These are phyloP conservation scores for Colletotrichum tamarilloi DNA, from an alignment of 2,329 filamentous ascomycete species.

Conservation along the genomic window DNA sequence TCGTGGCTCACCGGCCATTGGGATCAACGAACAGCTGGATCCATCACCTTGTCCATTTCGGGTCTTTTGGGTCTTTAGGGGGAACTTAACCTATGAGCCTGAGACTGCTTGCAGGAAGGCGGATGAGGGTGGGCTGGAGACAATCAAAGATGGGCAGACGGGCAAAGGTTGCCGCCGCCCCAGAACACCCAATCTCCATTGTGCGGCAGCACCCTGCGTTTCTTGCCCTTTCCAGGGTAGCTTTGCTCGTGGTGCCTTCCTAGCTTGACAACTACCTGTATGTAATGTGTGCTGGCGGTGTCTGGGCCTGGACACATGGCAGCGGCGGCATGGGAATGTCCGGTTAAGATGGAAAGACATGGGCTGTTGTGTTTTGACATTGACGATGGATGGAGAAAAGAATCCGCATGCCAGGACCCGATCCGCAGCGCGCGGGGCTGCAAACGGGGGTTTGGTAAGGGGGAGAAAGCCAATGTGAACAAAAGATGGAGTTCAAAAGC, in stretches of 20 bases:
- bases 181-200: conserved; percentile 11
- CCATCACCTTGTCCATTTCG: not conserved
- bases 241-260: not conserved
- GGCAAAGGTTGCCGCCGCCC: conserved; percentile 16
- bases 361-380: not conserved
- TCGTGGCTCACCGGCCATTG: conserved; percentile 27
- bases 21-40: conserved; percentile 22
- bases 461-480: not conserved
- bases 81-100: not conserved
- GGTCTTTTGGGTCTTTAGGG: not conserved
- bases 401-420: not conserved
- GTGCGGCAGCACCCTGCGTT: not conserved
- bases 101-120: conserved; percentile 12
- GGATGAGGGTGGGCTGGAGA: conserved; percentile 20
- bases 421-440: not conserved
- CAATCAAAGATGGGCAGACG: conserved; percentile 32
- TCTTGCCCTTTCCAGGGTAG: not conserved
- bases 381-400: not conserved
- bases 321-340: not conserved
- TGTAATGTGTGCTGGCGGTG: not conserved
- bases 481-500: not conserved
- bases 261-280: not conserved
- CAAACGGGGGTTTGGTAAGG: not conserved
- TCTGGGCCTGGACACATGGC: not conserved
- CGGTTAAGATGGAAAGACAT: not conserved